Evolutionary conservation across 2,329 filamentous ascomycete genomes (phyloP).

Genomic region (Neonectria magnoliae): DNA sequence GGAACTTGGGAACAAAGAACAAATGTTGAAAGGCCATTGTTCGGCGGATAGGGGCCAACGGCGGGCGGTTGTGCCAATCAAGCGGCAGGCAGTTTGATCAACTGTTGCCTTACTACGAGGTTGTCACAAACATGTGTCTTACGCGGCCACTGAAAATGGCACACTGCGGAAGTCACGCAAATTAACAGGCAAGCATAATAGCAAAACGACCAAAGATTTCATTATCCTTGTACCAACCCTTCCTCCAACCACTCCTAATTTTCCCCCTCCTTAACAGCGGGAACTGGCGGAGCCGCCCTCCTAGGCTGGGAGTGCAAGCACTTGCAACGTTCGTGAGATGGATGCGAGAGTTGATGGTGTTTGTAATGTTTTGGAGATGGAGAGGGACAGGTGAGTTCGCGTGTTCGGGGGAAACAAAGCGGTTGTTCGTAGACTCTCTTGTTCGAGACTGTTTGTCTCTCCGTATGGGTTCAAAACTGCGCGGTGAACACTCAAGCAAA

Average conservation of each 20-base stretch:
- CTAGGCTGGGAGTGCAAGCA: too few relatives aligned
- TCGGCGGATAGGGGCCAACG: not conserved
- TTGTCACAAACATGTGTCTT: not conserved
- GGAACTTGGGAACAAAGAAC: not conserved
- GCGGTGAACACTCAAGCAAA: too few relatives aligned
- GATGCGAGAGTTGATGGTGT: too few relatives aligned
- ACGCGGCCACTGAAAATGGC: not conserved
- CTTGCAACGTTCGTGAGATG: too few relatives aligned
- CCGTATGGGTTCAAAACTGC: too few relatives aligned
- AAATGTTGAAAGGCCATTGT: not conserved
- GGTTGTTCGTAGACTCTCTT: too few relatives aligned
- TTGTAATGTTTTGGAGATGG: too few relatives aligned
- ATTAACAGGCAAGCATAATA: not conserved
- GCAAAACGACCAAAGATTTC: not conserved
- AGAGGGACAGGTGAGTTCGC: too few relatives aligned
- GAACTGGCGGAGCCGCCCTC: too few relatives aligned
- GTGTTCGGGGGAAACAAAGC: too few relatives aligned
- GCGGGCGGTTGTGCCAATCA: not conserved
- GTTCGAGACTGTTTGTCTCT: too few relatives aligned
- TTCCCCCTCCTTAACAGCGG: too few relatives aligned
- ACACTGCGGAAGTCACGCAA: not conserved
- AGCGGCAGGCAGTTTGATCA: not conserved
- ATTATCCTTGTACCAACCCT: not conserved
- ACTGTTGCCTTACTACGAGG: not conserved
- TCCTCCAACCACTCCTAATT: not conserved